Conservation (phyloP, 2,329 filamentous ascomycete genomes). For the Cytospora leucostoma region DNA sequence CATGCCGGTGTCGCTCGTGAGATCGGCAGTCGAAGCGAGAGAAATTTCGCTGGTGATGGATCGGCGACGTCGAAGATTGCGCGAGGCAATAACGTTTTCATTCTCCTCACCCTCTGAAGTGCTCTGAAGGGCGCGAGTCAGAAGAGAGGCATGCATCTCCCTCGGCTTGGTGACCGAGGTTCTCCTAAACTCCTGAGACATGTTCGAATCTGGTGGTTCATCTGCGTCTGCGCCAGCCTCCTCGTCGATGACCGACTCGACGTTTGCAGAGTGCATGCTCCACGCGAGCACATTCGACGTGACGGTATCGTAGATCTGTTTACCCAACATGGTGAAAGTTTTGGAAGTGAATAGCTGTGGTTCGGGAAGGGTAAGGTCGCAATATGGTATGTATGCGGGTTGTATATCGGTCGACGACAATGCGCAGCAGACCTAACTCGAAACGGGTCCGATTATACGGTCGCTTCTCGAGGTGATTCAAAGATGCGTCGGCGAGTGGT, state of each 20-base stretch:
- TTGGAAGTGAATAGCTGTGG: constrained; percentile 11
- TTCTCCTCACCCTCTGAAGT: constrained; percentile 59
- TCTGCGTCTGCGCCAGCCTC: constrained; percentile 77
- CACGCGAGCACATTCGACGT: constrained; percentile 49
- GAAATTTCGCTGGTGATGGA: constrained; percentile 82
- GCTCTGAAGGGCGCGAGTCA: constrained; percentile 80
- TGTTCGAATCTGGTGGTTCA: constrained; percentile 74
- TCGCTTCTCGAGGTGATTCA: constrained; percentile 11
- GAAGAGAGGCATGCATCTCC: constrained; percentile 72
- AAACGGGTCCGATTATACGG: constrained; percentile 20
- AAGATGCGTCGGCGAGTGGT: constrained; percentile 14
- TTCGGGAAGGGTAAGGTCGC: constrained; percentile 8
- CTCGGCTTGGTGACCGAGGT: constrained; percentile 47
- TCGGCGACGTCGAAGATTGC: constrained; percentile 49
- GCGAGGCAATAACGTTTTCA: constrained; percentile 41
- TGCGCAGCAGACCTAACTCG: constrained; percentile 10
- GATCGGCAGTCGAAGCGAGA: constrained; percentile 79
- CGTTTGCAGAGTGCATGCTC: constrained; percentile 46
- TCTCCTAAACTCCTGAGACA: constrained; percentile 47
- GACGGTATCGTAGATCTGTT: constrained; percentile 40
- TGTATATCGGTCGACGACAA: constrained; percentile 14
- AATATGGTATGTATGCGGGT: constrained; percentile 20
- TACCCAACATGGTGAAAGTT: constrained; percentile 33
- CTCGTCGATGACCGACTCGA: constrained; percentile 50
- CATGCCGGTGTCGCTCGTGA: constrained; percentile 91